Evolutionary conservation across 2,329 filamentous ascomycete species (phyloP), one percentile per base, ranked within the genome.

Genomic region (Aspergillus cejpii): DNA sequence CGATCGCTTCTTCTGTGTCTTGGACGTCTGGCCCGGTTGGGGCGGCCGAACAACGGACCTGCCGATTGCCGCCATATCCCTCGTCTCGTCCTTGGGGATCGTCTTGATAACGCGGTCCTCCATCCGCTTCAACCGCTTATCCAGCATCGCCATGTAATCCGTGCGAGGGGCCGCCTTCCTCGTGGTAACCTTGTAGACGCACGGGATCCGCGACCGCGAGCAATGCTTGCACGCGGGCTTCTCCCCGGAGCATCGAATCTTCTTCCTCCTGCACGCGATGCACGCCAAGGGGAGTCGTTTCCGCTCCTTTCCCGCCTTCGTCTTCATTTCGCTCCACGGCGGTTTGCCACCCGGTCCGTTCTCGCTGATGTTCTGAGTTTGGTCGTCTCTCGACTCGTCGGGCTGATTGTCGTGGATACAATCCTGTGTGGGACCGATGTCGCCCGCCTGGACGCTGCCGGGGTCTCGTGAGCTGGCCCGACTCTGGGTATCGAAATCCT

Each of bases 111-210:
- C 92, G 45, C 91, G 84, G 60, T 97, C 91, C 67, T 98, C 92
- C 92, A 97, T 97, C 45, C 91, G 78, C 73, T 94, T 96, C 54
- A 97, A 68, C 42, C 92, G 80, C 69, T 95, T 96, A 69, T 97
- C 92, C 57, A 97, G 72, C 89, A 97, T 97, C 33, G 90, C 89
- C 92, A 97, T 97, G 67, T 97, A 97, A 67, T 97, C 92, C 14
- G 92, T 97, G 41, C 92, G 79, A 2, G 92, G 92, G 3, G 90
- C 89, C 1, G 91, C 89, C 66, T 97, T 97, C 48, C 92, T 79
- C 3, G 90, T 89, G 0, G 90, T 97, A 48, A 95, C 88, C 62
- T 97, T 97, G 76, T 97, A 98, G 3, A 97, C 90, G 64, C 92
- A 98, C 1, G 91, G 91, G 56, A 94, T 94, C 34, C 91, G 81